phyloP scores from a whole-genome alignment of 495 filamentous ascomycete species.

The Cercophora scortea region DNA sequence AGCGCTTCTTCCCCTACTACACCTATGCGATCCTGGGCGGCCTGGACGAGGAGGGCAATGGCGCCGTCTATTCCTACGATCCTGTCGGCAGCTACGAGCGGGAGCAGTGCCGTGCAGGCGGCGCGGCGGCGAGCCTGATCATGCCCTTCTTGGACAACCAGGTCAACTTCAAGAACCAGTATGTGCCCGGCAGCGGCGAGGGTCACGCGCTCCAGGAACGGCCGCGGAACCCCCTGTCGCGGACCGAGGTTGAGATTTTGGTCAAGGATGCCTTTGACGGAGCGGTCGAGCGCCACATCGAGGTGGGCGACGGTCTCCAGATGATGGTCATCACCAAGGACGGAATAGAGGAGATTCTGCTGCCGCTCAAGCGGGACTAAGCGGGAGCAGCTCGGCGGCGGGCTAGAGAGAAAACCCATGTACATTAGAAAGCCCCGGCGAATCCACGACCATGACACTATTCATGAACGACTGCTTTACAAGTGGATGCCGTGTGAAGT shows the following conservation, averaged over 20 bases:
- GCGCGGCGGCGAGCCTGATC: conserved; percentile 92
- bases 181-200: conserved; percentile 77
- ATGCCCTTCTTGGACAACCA: conserved; percentile 99
- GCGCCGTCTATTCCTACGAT: conserved; percentile 94
- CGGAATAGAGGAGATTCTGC: conserved; percentile 79
- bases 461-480: no score
- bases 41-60: conserved; percentile 89
- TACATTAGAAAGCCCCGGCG: no score
- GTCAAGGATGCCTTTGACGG: conserved; percentile 97
- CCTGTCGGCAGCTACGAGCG: conserved; percentile 94
- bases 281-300: conserved; percentile 96
- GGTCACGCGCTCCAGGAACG: conserved; percentile 72
- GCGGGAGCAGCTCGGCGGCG: background rate
- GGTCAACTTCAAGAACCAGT: conserved; percentile 99
- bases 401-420: no score
- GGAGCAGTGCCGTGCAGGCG: conserved; percentile 90
- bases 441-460: no score
- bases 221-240: conserved; percentile 55
- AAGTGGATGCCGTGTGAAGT: no score
- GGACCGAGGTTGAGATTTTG: conserved; percentile 68
- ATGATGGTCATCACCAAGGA: conserved; percentile 84
- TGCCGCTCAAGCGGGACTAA: conserved; percentile 80
- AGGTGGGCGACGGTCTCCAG: conserved; percentile 94
- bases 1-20: conserved; percentile 98
- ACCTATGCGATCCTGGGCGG: conserved; percentile 88